Percentiles rank a stretch among this genome's conserved stretches.
phyloP scores from a whole-genome alignment of 306 rosid genomes.

The Vicia sativa region DNA sequence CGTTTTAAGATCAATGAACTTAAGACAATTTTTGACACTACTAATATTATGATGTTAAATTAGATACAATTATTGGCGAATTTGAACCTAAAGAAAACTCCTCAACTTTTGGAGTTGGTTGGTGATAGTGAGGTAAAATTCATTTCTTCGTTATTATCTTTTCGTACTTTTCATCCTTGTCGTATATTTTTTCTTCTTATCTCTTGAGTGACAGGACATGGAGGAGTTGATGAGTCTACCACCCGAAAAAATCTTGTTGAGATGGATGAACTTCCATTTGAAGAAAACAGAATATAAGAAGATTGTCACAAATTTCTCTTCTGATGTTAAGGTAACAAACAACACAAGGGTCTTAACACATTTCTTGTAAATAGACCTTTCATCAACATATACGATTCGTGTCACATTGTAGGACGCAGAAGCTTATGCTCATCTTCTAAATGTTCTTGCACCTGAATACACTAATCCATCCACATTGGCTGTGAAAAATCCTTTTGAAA shows the following conservation, averaged over 20 bases:
- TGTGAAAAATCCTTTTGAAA: conserved; percentile 65
- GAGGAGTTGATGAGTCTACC: conserved; percentile 94
- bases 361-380: conserved; percentile 16
- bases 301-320: conserved; percentile 84
- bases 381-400: conserved; percentile 34
- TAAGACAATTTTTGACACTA: conserved; percentile 36
- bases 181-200: conserved; percentile 34
- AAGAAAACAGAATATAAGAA: conserved; percentile 80
- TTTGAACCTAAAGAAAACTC: conserved; percentile 94
- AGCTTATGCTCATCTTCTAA: conserved; percentile 92
- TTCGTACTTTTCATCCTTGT: conserved; percentile 20
- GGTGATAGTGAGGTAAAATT: conserved; percentile 70
- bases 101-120: conserved; percentile 90
- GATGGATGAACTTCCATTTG: conserved; percentile 98
- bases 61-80: conserved; percentile 96
- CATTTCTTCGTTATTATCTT: conserved; percentile 25
- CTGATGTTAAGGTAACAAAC: conserved; percentile 82
- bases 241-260: conserved; percentile 91
- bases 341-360: conserved; percentile 3
- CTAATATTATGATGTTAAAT: conserved; percentile 32
- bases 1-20: neutral
- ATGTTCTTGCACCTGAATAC: conserved; percentile 94
- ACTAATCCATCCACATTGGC: conserved; percentile 71
- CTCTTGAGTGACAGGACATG: conserved; percentile 68
- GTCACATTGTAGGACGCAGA: conserved; percentile 75